These are phyloP conservation scores for Penicillium samsonianum DNA, from an alignment of 495 filamentous ascomycete genomes.

Conservation along the genomic window DNA sequence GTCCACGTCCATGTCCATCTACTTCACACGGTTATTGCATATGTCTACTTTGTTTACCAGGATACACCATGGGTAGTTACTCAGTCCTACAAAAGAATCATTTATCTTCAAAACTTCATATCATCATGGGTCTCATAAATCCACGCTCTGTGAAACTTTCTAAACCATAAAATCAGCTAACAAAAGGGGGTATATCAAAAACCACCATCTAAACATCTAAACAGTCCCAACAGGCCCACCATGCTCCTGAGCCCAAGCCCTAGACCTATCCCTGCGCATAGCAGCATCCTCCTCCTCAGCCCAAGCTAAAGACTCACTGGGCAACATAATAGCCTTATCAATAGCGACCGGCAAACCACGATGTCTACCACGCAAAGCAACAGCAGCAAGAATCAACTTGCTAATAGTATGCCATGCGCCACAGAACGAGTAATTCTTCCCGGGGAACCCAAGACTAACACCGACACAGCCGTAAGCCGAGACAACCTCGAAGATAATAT, in stretches of 20 bases:
- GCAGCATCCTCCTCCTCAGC: constrained; percentile 63
- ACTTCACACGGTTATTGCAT: constrained; percentile 14
- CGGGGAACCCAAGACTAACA: constrained; percentile 70
- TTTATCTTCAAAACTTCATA: constrained; percentile 14
- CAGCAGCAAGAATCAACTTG: constrained; percentile 74
- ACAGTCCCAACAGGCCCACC: constrained; percentile 35
- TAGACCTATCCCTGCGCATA: constrained; percentile 38
- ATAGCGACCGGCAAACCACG: constrained; percentile 79
- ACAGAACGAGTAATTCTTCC: constrained; percentile 68
- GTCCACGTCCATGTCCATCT: constrained; percentile 15
- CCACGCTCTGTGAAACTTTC: constrained; percentile 4
- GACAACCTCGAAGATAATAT: constrained; percentile 83
- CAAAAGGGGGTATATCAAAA: constrained; percentile 1
- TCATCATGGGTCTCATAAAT: constrained; percentile 9
- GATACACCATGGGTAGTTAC: constrained; percentile 10
- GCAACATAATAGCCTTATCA: constrained; percentile 75
- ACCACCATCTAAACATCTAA: constrained; percentile 28
- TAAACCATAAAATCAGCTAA: background rate
- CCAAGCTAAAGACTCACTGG: constrained; percentile 56
- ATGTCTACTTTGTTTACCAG: constrained; percentile 10
- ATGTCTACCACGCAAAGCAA: constrained; percentile 79
- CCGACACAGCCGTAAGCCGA: constrained; percentile 86
- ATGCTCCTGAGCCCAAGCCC: constrained; percentile 27
- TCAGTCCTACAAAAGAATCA: constrained; percentile 25
- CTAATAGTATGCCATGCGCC: constrained; percentile 70